Evolutionary conservation across 2,329 filamentous ascomycete species (phyloP).

Genomic region (Pseudocercospora crystallina): DNA sequence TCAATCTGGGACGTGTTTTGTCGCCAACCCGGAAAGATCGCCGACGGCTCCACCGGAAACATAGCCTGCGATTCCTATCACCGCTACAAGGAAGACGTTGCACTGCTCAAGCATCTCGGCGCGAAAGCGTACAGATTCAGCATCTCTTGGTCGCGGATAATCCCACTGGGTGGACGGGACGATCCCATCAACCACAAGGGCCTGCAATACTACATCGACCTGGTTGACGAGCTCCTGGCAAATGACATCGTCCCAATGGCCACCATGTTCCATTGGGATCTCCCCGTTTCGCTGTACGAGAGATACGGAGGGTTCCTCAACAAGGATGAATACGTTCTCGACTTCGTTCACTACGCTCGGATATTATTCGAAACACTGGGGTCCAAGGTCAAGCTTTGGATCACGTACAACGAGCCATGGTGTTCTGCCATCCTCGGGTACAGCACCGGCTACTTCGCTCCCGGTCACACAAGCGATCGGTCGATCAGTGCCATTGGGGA

Average conservation of each 20-base stretch:
- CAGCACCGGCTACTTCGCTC: constrained; percentile 73
- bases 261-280: constrained; percentile 86
- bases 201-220: constrained; percentile 73
- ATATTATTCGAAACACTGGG: constrained; percentile 71
- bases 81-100: constrained; percentile 73
- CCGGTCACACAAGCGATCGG: constrained; percentile 77
- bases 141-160: constrained; percentile 78
- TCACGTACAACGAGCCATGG: constrained; percentile 58
- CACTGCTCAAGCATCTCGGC: constrained; percentile 70
- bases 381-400: constrained; percentile 77
- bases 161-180: constrained; percentile 78
- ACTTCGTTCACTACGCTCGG: constrained; percentile 77
- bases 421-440: constrained; percentile 65
- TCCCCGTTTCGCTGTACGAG: constrained; percentile 74
- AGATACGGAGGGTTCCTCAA: constrained; percentile 80
- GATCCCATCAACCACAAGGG: constrained; percentile 79
- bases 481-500: constrained; percentile 70
- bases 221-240: constrained; percentile 74
- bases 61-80: constrained; percentile 87
- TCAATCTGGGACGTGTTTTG: constrained; percentile 94
- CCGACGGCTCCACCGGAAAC: constrained; percentile 71
- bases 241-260: constrained; percentile 78
- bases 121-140: constrained; percentile 81
- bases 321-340: constrained; percentile 76
- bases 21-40: constrained; percentile 76